Evolutionary conservation across 1,139 yeast species (phyloP).

Genomic region (Schwanniomyces etchellsii): DNA sequence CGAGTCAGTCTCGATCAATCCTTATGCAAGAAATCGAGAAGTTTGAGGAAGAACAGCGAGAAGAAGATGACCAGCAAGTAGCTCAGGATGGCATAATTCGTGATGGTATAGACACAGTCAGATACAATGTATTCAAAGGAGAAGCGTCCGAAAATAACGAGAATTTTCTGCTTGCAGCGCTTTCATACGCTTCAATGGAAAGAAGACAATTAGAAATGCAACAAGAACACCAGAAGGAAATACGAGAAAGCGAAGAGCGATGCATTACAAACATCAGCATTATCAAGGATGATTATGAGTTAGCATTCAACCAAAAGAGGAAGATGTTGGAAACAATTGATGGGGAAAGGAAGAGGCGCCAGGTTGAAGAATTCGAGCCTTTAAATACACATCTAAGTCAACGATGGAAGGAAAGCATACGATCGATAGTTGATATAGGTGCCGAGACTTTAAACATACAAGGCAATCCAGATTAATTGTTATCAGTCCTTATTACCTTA

Average conservation of each 20-base stretch:
- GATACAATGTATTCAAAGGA: constrained; percentile 1
- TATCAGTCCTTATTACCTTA: no score
- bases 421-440: constrained; percentile 30
- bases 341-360: constrained; percentile 26
- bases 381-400: constrained; percentile 28
- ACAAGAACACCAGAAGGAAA: constrained; percentile 15
- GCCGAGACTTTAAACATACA: constrained; percentile 14
- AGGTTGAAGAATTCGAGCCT: constrained; percentile 28
- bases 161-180: constrained; percentile 16
- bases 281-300: constrained; percentile 12
- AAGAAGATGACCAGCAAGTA: constrained; percentile 9
- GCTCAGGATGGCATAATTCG: constrained; percentile 12
- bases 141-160: constrained; percentile 9
- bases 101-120: constrained; percentile 7
- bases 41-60: constrained; percentile 24
- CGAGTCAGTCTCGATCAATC: constrained; percentile 11
- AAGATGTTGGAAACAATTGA: constrained; percentile 24
- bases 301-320: constrained; percentile 22
- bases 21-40: constrained; percentile 22
- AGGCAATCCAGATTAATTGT: not conserved
- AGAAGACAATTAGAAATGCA: constrained; percentile 22
- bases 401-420: constrained; percentile 37
- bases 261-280: constrained; percentile 15
- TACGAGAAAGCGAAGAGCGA: constrained; percentile 12
- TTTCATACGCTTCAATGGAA: constrained; percentile 26